These are phyloP conservation scores for Tarenaya hassleriana DNA, from an alignment of 345 rosid genomes.

Conservation along the genomic window DNA sequence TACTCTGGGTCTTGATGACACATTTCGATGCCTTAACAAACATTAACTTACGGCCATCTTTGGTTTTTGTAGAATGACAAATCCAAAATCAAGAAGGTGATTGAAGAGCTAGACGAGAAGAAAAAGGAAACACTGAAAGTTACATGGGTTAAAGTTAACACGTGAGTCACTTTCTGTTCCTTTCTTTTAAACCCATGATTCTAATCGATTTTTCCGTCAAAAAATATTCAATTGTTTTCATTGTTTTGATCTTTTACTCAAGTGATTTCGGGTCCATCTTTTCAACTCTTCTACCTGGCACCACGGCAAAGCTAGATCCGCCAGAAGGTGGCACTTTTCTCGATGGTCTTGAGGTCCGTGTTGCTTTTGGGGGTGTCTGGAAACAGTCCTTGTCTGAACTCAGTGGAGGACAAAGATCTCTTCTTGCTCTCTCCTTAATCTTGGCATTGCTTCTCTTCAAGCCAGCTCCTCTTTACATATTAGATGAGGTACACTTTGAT, in stretches of 20 bases:
- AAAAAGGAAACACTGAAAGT: conserved; percentile 86
- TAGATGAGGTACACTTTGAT: conserved; percentile 86
- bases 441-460: conserved; percentile 93
- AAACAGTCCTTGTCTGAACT: conserved; percentile 90
- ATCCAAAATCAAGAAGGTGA: conserved; percentile 83
- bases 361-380: conserved; percentile 95
- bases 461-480: conserved; percentile 95
- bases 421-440: conserved; percentile 89
- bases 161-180: conserved; percentile 32
- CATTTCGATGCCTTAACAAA: conserved; percentile 4
- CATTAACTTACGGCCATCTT: conserved; percentile 11
- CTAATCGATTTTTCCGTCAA: conserved; percentile 5
- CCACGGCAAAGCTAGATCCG: conserved; percentile 83
- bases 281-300: conserved; percentile 86
- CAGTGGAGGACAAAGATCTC: conserved; percentile 92
- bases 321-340: conserved; percentile 83
- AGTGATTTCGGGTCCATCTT: conserved; percentile 96
- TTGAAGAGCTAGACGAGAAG: conserved; percentile 97
- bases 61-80: conserved; percentile 57
- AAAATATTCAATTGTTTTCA: not conserved
- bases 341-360: conserved; percentile 94
- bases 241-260: conserved; percentile 13
- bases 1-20: conserved; percentile 18
- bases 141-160: conserved; percentile 92
- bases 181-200: conserved; percentile 2